Base-by-base conservation (phyloP, 2,329 filamentous ascomycete genomes). In the Aspergillus sp. region DNA sequence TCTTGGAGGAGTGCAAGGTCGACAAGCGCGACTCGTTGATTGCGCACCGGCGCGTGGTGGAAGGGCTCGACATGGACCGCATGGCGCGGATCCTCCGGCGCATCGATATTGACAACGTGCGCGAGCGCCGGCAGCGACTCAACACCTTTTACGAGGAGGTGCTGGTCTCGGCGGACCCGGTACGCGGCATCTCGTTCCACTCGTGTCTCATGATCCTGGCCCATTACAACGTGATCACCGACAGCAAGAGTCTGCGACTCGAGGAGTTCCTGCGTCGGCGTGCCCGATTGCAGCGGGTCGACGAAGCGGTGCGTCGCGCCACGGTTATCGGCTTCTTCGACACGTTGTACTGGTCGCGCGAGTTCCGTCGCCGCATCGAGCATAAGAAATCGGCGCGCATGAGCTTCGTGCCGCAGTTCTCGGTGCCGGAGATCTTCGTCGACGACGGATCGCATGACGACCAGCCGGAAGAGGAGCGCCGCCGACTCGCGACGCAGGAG, bases 141-240 rank as follows among this genome's bases (percentile, higher is more conserved):
- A 96, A 96, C 68, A 84, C 90, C n/a, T 99, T 99, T 75, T 99
- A 92, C 71, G 93, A 98, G 75, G 96, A 99, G 78, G 90, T 98
- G 20, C 86, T 98, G 75, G 92, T 97, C 6, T 94, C 92, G 4
- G 92, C 93, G 4, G 93, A 99, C 74, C 90, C 89, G 1, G 91
- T 96, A 69, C 85, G 86, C 63, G 95, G 95, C 52, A 96, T 99
- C 60, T 89, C 91, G 0, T 99, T 99, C 75, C 95, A 92, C 3
- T 89, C 90, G 6, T 89, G 97, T 22, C 82, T 99, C 54, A 95
- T 99, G 90, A 96, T 96, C 61, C 82, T 99, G 58, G 94, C 96
- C 36, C 95, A 99, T 76, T 96, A 99, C 82, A 99, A 98, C 71
- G 92, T 99, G 71, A 99, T 99, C 74, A 96, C 89, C 67, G 95